Conservation (phyloP, 2,329 filamentous ascomycete genomes). For the Ustulina deusta region DNA sequence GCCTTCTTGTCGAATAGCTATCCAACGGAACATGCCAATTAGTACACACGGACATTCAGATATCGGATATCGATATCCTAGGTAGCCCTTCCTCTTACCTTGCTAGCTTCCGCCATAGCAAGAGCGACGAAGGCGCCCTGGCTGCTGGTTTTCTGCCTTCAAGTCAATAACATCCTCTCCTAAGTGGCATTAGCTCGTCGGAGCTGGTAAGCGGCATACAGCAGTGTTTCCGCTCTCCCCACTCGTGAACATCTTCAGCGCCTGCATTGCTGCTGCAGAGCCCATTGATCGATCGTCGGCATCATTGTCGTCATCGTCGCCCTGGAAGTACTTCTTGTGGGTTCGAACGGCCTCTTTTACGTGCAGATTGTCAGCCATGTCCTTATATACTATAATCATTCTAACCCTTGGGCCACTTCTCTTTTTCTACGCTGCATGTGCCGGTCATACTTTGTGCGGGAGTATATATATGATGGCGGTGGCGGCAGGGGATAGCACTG, state of each 20-base stretch:
- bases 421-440: not conserved
- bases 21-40: not conserved
- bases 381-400: not conserved
- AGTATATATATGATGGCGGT: not conserved
- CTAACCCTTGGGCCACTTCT: not conserved
- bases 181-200: not conserved
- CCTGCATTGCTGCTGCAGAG: slow-evolving; percentile 82
- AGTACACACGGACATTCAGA: not conserved
- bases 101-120: slow-evolving; percentile 88
- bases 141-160: slow-evolving; percentile 58
- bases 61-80: not conserved
- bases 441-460: not conserved
- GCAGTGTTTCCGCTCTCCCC: slow-evolving; percentile 60
- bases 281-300: slow-evolving; percentile 69
- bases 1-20: slow-evolving; percentile 72
- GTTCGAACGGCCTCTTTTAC: slow-evolving; percentile 73
- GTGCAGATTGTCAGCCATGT: slow-evolving; percentile 12
- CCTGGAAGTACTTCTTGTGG: slow-evolving; percentile 80
- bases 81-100: slow-evolving; percentile 60
- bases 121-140: slow-evolving; percentile 86
- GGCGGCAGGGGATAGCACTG: slow-evolving; percentile 30
- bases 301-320: slow-evolving; percentile 59
- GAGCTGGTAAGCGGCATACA: slow-evolving; percentile 36
- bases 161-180: slow-evolving; percentile 18
- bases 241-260: slow-evolving; percentile 80